Conservation (phyloP, 2,329 filamentous ascomycete species). For the Thielaviopsis musarum region DNA sequence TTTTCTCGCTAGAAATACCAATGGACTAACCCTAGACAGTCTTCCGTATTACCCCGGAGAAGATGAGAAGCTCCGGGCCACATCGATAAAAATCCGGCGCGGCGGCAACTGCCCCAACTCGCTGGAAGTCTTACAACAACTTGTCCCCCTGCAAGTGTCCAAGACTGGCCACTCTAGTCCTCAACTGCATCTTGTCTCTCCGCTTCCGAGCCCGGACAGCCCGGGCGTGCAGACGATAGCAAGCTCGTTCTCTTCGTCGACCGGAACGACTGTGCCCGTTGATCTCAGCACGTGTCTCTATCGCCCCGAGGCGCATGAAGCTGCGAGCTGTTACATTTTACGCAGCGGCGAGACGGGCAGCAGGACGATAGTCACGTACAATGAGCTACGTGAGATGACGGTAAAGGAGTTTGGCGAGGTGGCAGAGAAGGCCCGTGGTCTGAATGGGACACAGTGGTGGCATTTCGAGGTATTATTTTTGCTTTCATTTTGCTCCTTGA, state of each 20-base stretch:
- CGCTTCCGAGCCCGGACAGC: slow-evolving; percentile 36
- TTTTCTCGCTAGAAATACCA: slow-evolving; percentile 3
- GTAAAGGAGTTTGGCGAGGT: slow-evolving; percentile 37
- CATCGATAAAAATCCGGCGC: slow-evolving; percentile 38
- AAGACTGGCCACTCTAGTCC: neutral
- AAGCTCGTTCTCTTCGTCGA: neutral
- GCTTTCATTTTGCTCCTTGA: neutral
- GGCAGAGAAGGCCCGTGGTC: slow-evolving; percentile 17
- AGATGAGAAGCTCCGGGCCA: slow-evolving; percentile 56
- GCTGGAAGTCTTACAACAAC: slow-evolving; percentile 52
- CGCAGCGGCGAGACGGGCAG: slow-evolving; percentile 40
- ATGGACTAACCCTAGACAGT: slow-evolving; percentile 22
- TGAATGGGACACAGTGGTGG: slow-evolving; percentile 37
- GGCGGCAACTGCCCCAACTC: slow-evolving; percentile 61
- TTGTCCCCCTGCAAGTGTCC: slow-evolving; percentile 21
- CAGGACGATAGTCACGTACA: slow-evolving; percentile 56
- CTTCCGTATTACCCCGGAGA: slow-evolving; percentile 51
- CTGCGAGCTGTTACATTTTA: slow-evolving; percentile 54
- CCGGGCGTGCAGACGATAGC: slow-evolving; percentile 23
- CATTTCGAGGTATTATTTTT: slow-evolving; percentile 47
- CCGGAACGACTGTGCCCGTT: slow-evolving; percentile 20
- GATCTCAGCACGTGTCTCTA: slow-evolving; percentile 41
- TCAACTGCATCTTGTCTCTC: slow-evolving; percentile 28
- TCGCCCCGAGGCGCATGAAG: slow-evolving; percentile 33
- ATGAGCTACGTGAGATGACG: slow-evolving; percentile 51